phyloP scores from a whole-genome alignment of 2,329 filamentous ascomycete species.

The Fusarium sp. region DNA sequence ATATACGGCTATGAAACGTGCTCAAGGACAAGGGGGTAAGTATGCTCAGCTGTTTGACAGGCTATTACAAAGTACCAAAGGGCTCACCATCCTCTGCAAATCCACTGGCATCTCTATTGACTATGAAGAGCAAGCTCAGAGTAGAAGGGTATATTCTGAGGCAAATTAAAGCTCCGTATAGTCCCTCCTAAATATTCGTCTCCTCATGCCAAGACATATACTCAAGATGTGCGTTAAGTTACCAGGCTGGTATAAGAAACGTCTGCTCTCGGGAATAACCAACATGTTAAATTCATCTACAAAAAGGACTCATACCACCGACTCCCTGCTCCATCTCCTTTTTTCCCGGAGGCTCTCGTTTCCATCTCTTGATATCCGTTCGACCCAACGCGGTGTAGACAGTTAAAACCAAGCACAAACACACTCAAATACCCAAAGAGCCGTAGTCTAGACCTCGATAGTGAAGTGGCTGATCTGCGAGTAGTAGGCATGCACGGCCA shows the following conservation, averaged over 20 bases:
- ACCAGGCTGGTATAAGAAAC: background rate
- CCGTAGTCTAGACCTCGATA: conserved; percentile 67
- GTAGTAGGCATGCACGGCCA: conserved; percentile 78
- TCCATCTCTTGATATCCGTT: conserved; percentile 22
- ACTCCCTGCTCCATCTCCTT: conserved; percentile 39
- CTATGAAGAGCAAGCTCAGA: background rate
- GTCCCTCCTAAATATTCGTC: background rate
- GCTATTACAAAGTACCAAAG: background rate
- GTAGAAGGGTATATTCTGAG: background rate
- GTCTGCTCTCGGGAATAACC: conserved; percentile 7
- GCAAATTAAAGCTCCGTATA: background rate
- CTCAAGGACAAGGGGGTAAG: background rate
- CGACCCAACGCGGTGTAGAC: conserved; percentile 4
- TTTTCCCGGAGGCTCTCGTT: conserved; percentile 23
- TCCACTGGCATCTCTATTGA: background rate
- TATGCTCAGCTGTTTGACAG: too few species aligned
- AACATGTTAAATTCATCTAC: conserved; percentile 35
- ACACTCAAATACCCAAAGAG: conserved; percentile 22
- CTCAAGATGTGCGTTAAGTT: background rate
- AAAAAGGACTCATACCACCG: conserved; percentile 35
- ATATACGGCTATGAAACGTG: background rate
- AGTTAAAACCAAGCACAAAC: conserved; percentile 26
- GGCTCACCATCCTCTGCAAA: background rate
- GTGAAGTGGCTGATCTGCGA: conserved; percentile 80
- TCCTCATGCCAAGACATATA: background rate